Percentiles rank a stretch among this genome's conserved stretches.
phyloP scores from a whole-genome alignment of 768 basidiomycete species.

The Phaeotremella skinneri region DNA sequence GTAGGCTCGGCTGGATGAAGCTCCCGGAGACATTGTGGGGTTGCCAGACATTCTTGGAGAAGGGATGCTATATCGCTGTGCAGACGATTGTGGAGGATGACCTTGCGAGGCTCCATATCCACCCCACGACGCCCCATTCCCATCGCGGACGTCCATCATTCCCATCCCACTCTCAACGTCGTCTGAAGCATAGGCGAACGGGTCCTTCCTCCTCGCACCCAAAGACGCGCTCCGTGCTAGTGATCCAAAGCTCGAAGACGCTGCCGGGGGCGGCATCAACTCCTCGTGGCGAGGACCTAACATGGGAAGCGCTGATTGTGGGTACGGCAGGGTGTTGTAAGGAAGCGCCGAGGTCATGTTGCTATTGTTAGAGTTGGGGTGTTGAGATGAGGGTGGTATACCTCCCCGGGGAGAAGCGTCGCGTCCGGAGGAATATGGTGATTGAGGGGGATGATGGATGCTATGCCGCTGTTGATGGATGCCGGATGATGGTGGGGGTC shows the following conservation, averaged over 20 bases:
- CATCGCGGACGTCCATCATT: slow-evolving; percentile 36
- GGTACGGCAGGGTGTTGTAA: slow-evolving; percentile 14
- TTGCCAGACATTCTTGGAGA: background rate
- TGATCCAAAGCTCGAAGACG: slow-evolving; percentile 29
- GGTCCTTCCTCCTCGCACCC: slow-evolving; percentile 45
- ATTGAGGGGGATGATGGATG: slow-evolving; percentile 4
- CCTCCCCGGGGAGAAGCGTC: slow-evolving; percentile 14
- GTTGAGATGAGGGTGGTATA: slow-evolving; percentile 2
- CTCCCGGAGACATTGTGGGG: background rate
- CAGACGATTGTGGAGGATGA: background rate
- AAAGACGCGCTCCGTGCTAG: slow-evolving; percentile 46
- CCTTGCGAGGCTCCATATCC: slow-evolving; percentile 2
- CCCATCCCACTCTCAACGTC: slow-evolving; percentile 49
- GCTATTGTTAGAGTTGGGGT: slow-evolving; percentile 9
- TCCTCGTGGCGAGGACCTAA: slow-evolving; percentile 13
- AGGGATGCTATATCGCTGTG: background rate
- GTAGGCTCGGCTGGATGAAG: background rate
- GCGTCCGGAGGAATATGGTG: background rate
- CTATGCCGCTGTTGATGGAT: slow-evolving; percentile 9
- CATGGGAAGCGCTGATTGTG: background rate
- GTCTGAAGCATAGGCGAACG: slow-evolving; percentile 45
- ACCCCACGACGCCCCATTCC: background rate
- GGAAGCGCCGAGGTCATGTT: slow-evolving; percentile 7
- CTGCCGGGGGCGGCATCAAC: slow-evolving; percentile 28
- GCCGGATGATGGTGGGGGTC: slow-evolving; percentile 6